Conservation (phyloP, 2,329 filamentous ascomycete genomes). For the Fusarium virguliforme region DNA sequence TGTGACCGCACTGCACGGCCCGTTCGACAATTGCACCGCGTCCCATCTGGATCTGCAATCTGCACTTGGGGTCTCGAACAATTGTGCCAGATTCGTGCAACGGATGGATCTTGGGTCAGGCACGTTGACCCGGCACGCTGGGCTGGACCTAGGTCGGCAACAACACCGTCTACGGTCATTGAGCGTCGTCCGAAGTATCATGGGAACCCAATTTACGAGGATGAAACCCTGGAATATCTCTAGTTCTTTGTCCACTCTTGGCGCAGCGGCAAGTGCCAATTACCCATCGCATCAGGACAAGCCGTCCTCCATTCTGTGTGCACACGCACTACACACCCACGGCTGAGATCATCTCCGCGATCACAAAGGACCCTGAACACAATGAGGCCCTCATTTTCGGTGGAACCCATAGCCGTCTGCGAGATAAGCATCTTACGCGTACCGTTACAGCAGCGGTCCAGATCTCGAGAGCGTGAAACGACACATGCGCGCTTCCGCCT, state of each 20-base stretch:
- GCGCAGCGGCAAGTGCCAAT: no score
- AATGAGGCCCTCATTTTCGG: neutral
- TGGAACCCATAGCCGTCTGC: neutral
- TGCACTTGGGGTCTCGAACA: neutral
- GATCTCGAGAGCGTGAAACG: conserved; percentile 8
- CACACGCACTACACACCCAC: conserved; percentile 6
- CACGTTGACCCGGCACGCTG: neutral
- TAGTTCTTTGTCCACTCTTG: neutral
- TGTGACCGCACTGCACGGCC: neutral
- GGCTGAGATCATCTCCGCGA: conserved; percentile 2
- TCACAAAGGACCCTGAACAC: neutral
- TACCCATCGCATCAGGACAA: neutral
- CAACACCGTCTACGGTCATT: neutral
- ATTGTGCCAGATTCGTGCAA: neutral
- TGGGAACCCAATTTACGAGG: neutral
- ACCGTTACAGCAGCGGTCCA: neutral
- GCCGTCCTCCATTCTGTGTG: neutral
- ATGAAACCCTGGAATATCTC: neutral
- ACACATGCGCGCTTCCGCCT: conserved; percentile 11
- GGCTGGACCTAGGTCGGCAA: neutral
- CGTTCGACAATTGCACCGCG: neutral
- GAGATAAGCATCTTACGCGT: neutral
- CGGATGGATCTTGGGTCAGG: neutral
- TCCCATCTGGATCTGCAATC: neutral
- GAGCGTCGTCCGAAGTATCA: neutral